Percentiles rank a stretch among this genome's conserved stretches.
These are phyloP conservation scores for Sclerotinia minor DNA, from an alignment of 2,329 filamentous ascomycete genomes.

Conservation along the genomic window DNA sequence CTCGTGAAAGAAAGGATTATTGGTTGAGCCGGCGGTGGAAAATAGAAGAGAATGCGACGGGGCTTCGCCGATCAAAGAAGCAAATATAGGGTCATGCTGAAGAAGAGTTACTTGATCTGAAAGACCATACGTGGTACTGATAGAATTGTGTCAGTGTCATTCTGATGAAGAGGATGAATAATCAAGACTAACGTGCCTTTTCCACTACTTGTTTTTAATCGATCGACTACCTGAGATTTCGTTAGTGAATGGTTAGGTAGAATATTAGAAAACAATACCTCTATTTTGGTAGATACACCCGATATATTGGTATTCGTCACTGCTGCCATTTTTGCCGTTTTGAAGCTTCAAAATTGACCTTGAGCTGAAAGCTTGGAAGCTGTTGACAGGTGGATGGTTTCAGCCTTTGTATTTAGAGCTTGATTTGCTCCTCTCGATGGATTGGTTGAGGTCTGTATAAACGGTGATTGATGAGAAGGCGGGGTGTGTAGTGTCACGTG, in stretches of 20 bases:
- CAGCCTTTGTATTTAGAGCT: not conserved
- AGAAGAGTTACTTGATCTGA: constrained; percentile 42
- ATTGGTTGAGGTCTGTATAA: not conserved
- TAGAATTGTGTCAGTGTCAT: constrained; percentile 24
- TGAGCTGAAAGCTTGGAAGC: not conserved
- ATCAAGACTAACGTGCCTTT: constrained; percentile 1
- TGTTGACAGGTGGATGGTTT: not conserved
- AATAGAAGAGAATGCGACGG: constrained; percentile 47
- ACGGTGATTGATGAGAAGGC: not conserved
- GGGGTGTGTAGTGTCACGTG: not conserved
- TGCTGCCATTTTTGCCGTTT: constrained; percentile 22
- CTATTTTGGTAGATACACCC: constrained; percentile 19
- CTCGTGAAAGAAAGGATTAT: constrained; percentile 50
- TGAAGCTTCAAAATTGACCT: not conserved
- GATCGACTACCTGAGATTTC: constrained; percentile 3
- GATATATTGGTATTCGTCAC: constrained; percentile 25
- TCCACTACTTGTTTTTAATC: constrained; percentile 14
- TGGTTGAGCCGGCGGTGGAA: constrained; percentile 44
- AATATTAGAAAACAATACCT: constrained; percentile 6
- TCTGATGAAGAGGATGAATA: not conserved
- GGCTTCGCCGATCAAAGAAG: constrained; percentile 41
- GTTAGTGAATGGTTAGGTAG: not conserved
- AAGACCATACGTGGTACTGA: constrained; percentile 29
- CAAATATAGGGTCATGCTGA: constrained; percentile 45
- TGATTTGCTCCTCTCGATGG: not conserved